Percentiles rank a stretch among this genome's conserved stretches.
phyloP scores from a whole-genome alignment of 139 green algal species.

The Chlamydomonas eustigma region DNA sequence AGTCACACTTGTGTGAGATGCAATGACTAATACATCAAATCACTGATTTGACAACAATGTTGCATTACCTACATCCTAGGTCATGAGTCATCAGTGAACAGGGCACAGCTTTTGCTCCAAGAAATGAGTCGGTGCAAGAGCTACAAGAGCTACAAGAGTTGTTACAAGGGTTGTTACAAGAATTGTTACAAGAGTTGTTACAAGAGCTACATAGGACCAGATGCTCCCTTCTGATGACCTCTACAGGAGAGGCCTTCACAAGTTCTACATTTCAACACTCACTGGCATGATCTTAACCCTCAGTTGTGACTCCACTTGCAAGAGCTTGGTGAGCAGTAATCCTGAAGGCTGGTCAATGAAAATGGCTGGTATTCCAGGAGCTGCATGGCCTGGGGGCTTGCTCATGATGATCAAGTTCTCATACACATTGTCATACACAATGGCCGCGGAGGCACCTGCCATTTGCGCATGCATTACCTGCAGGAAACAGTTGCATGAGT shows the following conservation, averaged over 20 bases:
- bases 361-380: slow-evolving; percentile 69
- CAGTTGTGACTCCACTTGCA: slow-evolving; percentile 32
- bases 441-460: slow-evolving; percentile 66
- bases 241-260: neutral
- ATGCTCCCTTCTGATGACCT: neutral
- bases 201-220: neutral
- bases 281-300: slow-evolving; percentile 56
- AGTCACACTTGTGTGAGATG: neutral
- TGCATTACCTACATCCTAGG: too few relatives aligned
- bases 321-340: slow-evolving; percentile 63
- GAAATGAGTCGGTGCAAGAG: too few relatives aligned
- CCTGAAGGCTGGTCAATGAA: slow-evolving; percentile 70
- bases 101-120: too few relatives aligned
- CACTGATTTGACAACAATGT: neutral
- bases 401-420: slow-evolving; percentile 75
- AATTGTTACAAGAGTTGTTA: neutral
- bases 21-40: neutral
- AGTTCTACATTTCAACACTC: neutral
- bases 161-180: too few relatives aligned
- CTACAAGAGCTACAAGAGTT: too few relatives aligned
- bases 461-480: slow-evolving; percentile 65
- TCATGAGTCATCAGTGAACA: too few relatives aligned
- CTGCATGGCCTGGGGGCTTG: slow-evolving; percentile 49
- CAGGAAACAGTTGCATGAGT: neutral
- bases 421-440: slow-evolving; percentile 72